Conservation (phyloP, 2,329 filamentous ascomycete species). For the Sclerotinia trifoliorum region DNA sequence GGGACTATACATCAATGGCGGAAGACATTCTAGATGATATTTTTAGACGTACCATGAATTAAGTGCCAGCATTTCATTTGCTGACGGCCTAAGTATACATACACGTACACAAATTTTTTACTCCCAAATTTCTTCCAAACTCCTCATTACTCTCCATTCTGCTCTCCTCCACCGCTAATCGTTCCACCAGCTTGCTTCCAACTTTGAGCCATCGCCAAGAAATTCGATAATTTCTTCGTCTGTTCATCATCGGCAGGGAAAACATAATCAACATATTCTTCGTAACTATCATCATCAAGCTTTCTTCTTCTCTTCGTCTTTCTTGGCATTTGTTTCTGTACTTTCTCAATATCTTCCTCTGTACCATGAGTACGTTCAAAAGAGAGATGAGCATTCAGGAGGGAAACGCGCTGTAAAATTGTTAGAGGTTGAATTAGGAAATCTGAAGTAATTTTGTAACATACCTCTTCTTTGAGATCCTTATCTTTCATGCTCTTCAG, state of each 20-base stretch:
- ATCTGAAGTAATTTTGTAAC: constrained; percentile 27
- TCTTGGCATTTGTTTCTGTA: constrained; percentile 91
- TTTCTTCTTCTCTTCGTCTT: constrained; percentile 89
- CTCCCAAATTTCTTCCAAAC: neutral
- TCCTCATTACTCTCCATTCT: neutral
- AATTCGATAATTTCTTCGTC: constrained; percentile 75
- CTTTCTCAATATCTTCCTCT: constrained; percentile 70
- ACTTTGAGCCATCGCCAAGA: constrained; percentile 80
- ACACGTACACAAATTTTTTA: constrained; percentile 5
- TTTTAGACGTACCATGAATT: constrained; percentile 5
- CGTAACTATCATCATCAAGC: constrained; percentile 88
- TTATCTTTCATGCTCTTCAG: constrained; percentile 85
- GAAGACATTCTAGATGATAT: neutral
- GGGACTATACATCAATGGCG: neutral
- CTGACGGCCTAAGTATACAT: constrained; percentile 5
- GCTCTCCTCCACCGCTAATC: constrained; percentile 17
- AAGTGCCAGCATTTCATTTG: neutral
- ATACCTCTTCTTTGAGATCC: constrained; percentile 82
- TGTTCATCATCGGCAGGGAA: constrained; percentile 95
- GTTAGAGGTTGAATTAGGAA: constrained; percentile 38
- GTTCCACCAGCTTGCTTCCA: constrained; percentile 50
- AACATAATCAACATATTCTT: constrained; percentile 96
- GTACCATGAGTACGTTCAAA: constrained; percentile 87
- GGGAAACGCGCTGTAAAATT: constrained; percentile 63
- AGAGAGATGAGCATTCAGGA: constrained; percentile 87